A percentile compares a stretch with the other conserved stretches of the same genome.
Conservation (phyloP, 139 green algal genomes). For the Astrephomene gubernaculifera region DNA sequence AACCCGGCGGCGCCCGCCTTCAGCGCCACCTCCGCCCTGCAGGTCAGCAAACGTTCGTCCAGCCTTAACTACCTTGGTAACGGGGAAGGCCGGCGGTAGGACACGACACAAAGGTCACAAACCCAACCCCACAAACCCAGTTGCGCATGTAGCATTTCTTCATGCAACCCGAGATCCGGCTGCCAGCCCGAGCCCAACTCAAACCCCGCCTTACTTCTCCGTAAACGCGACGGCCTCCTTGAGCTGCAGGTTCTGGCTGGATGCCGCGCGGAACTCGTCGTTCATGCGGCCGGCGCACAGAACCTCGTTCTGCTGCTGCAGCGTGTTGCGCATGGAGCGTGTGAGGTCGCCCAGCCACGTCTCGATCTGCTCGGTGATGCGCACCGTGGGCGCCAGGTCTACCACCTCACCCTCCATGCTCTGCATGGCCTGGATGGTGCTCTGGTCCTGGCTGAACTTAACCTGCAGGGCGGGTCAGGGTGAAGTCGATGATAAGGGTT, state of each 20-base stretch:
- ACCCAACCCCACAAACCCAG: too few species aligned
- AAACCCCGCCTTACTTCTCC: slow-evolving; percentile 47
- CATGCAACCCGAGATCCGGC: too few species aligned
- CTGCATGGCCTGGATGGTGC: slow-evolving; percentile 70
- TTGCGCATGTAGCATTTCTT: too few species aligned
- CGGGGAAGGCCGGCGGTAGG: too few species aligned
- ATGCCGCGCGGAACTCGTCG: slow-evolving; percentile 61
- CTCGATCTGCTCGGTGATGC: slow-evolving; percentile 64
- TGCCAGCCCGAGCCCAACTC: too few species aligned
- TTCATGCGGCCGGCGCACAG: slow-evolving; percentile 50
- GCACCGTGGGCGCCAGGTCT: slow-evolving; percentile 70
- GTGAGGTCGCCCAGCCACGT: slow-evolving; percentile 73
- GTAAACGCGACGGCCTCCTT: slow-evolving; percentile 76
- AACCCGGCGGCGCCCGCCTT: slow-evolving; percentile 43
- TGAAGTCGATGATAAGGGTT: too few species aligned
- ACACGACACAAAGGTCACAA: too few species aligned
- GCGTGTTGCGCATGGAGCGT: slow-evolving; percentile 57
- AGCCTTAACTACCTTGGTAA: too few species aligned
- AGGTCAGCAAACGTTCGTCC: too few species aligned
- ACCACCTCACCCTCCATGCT: slow-evolving; percentile 78
- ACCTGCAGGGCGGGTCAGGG: slow-evolving; percentile 47
- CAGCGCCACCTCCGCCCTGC: slow-evolving; percentile 61
- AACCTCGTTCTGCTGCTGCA: slow-evolving; percentile 58
- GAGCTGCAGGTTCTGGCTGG: slow-evolving; percentile 75
- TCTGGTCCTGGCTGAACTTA: slow-evolving; percentile 61